Evolutionary conservation across 805 yeast genomes (phyloP), one percentile per base, ranked within the genome.

Genomic region (Myxozyma neotropica): DNA sequence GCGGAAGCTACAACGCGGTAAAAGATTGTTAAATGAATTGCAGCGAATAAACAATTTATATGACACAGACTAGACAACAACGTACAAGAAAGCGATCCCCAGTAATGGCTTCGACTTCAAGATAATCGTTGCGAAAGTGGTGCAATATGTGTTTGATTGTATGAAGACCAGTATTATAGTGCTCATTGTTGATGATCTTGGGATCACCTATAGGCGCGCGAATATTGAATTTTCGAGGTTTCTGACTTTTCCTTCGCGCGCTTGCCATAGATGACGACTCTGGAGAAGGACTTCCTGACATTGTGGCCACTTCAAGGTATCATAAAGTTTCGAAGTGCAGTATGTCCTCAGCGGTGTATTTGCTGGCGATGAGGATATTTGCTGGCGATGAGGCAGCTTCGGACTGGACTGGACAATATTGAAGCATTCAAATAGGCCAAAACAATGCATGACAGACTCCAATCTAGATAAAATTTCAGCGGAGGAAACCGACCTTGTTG

Each of bases 11-110:
- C n/a, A 15, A 27, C 3, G 17, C 2, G 15, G 12, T 10, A 31
- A 15, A 23, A 12, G 7, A 23, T 4, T 3, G 23, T 17, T 40
- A 36, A 13, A 12, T 27, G 12, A 2, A 13, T 3, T 19, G 10
- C 29, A 23, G 29, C 7, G 17, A 19, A 4, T 42, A 3, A n/a
- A n/a, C n/a, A n/a, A n/a, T n/a, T 24, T 12, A 44, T 31, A n/a
- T 31, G 8, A 8, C 21, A 4, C 17, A 38, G 13, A 26, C 4
- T 2, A 6, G 10, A 6, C 23, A 27, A 12, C 6, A 3, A 12
- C 49, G 12, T 23, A 52, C 56, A 33, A 27, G 15, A 33, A 52
- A 40, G 7, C 56, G 42, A 8, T 17, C 35, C 4, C 50, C 50
- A 8, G 21, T 13, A 5, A 15, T 38, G 5, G 26, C 23, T 33